These are phyloP conservation scores for Dipodascopsis uninucleata DNA, from an alignment of 805 yeast species.

Conservation along the genomic window DNA sequence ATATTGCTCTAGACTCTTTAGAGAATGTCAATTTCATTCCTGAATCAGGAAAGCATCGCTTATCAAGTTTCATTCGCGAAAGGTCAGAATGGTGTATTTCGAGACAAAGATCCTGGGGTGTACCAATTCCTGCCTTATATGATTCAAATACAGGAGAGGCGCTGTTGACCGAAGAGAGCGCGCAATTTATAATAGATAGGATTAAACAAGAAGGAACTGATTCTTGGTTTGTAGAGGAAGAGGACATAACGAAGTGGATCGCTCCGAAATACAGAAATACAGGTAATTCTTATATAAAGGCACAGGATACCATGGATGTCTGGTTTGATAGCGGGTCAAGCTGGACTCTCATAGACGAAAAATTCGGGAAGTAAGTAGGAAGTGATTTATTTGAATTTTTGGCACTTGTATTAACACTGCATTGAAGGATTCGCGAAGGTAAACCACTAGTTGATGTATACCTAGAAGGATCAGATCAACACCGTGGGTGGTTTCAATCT, in stretches of 20 bases:
- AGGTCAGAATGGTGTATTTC: constrained; percentile 98
- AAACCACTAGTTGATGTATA: constrained; percentile 71
- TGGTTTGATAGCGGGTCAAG: constrained; percentile 98
- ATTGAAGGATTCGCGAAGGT: constrained; percentile 35
- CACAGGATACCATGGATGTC: constrained; percentile 93
- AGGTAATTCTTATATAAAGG: constrained; percentile 52
- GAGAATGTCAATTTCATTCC: constrained; percentile 69
- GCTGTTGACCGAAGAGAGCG: constrained; percentile 52
- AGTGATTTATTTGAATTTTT: no score
- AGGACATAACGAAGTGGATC: constrained; percentile 63
- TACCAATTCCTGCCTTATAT: constrained; percentile 88
- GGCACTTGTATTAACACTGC: no score
- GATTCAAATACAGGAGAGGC: constrained; percentile 59
- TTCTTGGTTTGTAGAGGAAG: constrained; percentile 68
- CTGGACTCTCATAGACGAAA: constrained; percentile 62
- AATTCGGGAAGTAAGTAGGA: constrained; percentile 36
- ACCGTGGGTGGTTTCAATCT: constrained; percentile 98
- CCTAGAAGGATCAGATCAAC: constrained; percentile 97
- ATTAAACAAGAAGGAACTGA: constrained; percentile 63
- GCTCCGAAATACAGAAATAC: constrained; percentile 49
- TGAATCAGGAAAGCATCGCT: constrained; percentile 62
- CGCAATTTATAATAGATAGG: constrained; percentile 54
- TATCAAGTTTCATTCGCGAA: constrained; percentile 65
- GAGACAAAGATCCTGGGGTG: constrained; percentile 96
- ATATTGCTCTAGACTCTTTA: constrained; percentile 56